Evolutionary conservation across 257 asterid genomes (phyloP), one percentile per base, ranked within the genome.

Genomic region (Solanum appendiculatum): DNA sequence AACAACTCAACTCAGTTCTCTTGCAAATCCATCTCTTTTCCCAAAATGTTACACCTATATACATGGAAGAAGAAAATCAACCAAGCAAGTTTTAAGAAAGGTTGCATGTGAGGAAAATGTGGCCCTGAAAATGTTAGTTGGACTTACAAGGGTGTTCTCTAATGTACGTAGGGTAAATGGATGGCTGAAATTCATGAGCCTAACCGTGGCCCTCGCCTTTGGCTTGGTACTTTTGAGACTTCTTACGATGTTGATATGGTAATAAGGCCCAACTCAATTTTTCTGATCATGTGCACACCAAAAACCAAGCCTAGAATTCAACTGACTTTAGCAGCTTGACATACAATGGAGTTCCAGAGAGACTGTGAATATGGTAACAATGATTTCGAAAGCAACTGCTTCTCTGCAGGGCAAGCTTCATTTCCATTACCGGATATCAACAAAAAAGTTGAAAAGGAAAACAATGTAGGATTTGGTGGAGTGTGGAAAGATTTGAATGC

Each of bases 161-260:
- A 96, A 88, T 90, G 98, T 16, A 94, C 98, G 0, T 95, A 98
- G 99, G 99, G 97, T 1, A 96, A 96, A 84, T 94, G 99, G 99
- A 98, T 40, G 12, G 94, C 97, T 11, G 98, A 95, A 89, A 96
- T 96, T 1, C 96, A 98, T 29, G 97, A 96, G 42, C 98, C 98
- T 27, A 92, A 93, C 25, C 93, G 92, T 9, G 98, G 98, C 31
- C 86, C 92, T 12, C 92, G 96, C 7, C 91, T 93, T 21, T 96
- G 99, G 98, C 94, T 95, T 33, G 98, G 98, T 14, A 95, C 99
- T 12, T 94, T 89, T 86, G 93, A 92, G 86, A 94, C 92, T 23
- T 90, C 99, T 29, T 77, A 89, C 40, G 95, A 92, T 13, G 96
- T 95, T 0, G 98, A 94, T 91, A 88, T 88, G 94, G 97, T 5